A percentile compares a stretch with the other conserved stretches of the same genome.
Conservation (phyloP, 768 basidiomycete species). For the Inosperma sp. region DNA sequence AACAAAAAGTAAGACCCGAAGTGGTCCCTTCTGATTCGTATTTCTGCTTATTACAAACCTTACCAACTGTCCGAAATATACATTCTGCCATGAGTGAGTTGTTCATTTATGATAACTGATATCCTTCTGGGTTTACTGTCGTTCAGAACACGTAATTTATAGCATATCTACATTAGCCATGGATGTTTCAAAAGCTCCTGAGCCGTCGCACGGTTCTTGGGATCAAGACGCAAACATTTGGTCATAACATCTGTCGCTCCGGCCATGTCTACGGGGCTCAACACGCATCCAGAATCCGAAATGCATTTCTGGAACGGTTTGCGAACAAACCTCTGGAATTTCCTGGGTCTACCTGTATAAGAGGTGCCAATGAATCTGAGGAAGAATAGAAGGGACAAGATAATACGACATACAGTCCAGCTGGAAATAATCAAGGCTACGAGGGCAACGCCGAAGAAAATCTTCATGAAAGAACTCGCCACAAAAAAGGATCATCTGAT, state of each 20-base stretch:
- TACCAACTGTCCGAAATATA: too few relatives aligned
- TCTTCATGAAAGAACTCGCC: conserved; percentile 12
- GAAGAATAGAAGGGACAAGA: not conserved
- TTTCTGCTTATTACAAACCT: too few relatives aligned
- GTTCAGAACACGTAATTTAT: not conserved
- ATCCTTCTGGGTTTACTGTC: too few relatives aligned
- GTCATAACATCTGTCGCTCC: conserved; percentile 3
- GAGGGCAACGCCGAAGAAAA: conserved; percentile 7
- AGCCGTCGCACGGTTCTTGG: not conserved
- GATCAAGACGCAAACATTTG: not conserved
- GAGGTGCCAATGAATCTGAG: not conserved
- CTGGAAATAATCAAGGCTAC: conserved; percentile 9
- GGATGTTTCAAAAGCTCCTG: not conserved
- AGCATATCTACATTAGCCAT: not conserved
- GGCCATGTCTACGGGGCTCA: not conserved
- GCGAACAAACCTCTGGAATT: not conserved
- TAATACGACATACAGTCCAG: conserved; percentile 9
- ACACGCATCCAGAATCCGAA: not conserved
- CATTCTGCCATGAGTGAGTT: too few relatives aligned
- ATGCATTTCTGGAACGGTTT: not conserved
- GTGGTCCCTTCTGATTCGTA: too few relatives aligned
- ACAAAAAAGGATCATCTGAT: conserved; percentile 12
- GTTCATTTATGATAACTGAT: too few relatives aligned
- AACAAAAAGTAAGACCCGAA: too few relatives aligned
- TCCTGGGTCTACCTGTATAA: not conserved